Percentiles rank a stretch among this genome's conserved stretches.
Evolutionary conservation across 208 protist species (phyloP).

Genomic region (Angomonas desouzai): DNA sequence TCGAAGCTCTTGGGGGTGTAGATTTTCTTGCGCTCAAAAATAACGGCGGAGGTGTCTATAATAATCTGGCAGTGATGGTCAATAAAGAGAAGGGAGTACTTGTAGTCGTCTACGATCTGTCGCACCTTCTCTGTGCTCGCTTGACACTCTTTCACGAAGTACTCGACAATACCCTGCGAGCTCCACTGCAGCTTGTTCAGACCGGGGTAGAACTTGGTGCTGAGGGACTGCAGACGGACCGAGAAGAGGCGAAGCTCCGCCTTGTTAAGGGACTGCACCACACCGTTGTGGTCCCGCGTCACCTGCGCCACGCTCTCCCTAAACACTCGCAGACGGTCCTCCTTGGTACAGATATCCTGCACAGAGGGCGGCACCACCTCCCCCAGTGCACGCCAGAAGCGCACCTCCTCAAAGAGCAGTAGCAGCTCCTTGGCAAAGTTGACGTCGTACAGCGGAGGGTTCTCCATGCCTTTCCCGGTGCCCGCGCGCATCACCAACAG

Average conservation of each 20-base stretch:
- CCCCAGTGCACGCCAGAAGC: constrained; percentile 91
- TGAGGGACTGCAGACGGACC: constrained; percentile 88
- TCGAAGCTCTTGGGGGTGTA: constrained; percentile 89
- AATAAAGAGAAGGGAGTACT: constrained; percentile 84
- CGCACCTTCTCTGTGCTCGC: constrained; percentile 81
- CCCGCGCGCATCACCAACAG: constrained; percentile 66
- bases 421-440: constrained; percentile 94
- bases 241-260: constrained; percentile 94
- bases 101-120: constrained; percentile 92
- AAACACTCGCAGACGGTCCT: constrained; percentile 93
- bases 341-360: constrained; percentile 82
- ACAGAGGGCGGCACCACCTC: constrained; percentile 84
- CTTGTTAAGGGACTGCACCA: constrained; percentile 81
- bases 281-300: constrained; percentile 95
- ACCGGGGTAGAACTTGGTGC: constrained; percentile 90
- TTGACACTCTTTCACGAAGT: constrained; percentile 94
- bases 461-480: constrained; percentile 43
- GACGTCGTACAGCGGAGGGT: constrained; percentile 75
- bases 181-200: constrained; percentile 94
- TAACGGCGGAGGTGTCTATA: constrained; percentile 89
- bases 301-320: constrained; percentile 95
- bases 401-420: constrained; percentile 93
- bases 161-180: constrained; percentile 93
- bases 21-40: constrained; percentile 94
- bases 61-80: constrained; percentile 89